Evolutionary conservation across 179 eudicot genomes (phyloP).

Genomic region (Silene noctiflora): DNA sequence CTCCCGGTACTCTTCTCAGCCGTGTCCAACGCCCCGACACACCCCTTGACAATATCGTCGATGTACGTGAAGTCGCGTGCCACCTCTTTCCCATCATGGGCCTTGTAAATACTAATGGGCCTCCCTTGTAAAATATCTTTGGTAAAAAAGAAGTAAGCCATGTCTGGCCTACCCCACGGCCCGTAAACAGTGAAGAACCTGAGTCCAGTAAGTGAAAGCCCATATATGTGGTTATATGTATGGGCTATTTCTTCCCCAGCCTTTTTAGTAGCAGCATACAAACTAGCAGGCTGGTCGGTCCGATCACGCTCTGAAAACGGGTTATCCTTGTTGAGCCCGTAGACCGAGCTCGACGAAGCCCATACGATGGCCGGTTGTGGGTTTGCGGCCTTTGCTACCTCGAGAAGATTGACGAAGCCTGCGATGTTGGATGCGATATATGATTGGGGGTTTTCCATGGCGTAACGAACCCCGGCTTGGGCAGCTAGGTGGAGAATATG

Average conservation of each 20-base stretch:
- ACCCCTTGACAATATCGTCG: slow-evolving; percentile 58
- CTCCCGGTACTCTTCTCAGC: slow-evolving; percentile 73
- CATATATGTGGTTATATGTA: slow-evolving; percentile 64
- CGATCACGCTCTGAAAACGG: slow-evolving; percentile 54
- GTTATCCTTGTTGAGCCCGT: slow-evolving; percentile 49
- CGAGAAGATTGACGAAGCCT: slow-evolving; percentile 48
- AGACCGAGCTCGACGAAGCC: slow-evolving; percentile 64
- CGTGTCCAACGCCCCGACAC: slow-evolving; percentile 58
- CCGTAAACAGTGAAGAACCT: slow-evolving; percentile 62
- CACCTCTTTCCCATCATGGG: slow-evolving; percentile 46
- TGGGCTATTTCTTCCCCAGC: slow-evolving; percentile 68
- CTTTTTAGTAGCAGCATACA: slow-evolving; percentile 63
- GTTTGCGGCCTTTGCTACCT: slow-evolving; percentile 44
- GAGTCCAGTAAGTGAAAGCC: slow-evolving; percentile 54
- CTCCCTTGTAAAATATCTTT: slow-evolving; percentile 53
- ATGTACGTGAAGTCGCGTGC: slow-evolving; percentile 67
- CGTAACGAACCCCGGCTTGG: slow-evolving; percentile 66
- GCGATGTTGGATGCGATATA: slow-evolving; percentile 53
- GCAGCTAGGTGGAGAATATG: slow-evolving; percentile 63
- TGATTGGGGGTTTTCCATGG: slow-evolving; percentile 62
- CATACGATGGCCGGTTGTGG: slow-evolving; percentile 64
- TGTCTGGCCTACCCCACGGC: slow-evolving; percentile 67
- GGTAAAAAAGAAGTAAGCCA: slow-evolving; percentile 68
- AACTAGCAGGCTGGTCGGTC: slow-evolving; percentile 57
- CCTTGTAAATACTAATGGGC: slow-evolving; percentile 41